These are phyloP conservation scores for Sphaerulina vaccinii DNA, from an alignment of 2,329 filamentous ascomycete species.

Conservation along the genomic window DNA sequence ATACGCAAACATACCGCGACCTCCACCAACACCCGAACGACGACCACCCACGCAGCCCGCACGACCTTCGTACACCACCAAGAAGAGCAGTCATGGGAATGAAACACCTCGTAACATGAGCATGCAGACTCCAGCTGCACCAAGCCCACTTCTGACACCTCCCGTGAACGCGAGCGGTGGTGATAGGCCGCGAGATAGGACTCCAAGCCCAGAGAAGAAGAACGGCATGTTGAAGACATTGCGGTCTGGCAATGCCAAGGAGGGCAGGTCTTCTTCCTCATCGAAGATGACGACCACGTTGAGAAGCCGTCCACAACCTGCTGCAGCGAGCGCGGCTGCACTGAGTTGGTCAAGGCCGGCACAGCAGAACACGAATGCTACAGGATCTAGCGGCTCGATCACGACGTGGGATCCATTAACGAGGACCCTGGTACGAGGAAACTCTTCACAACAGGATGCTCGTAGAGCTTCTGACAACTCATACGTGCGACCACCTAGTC, in stretches of 20 bases:
- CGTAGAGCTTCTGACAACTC: slow-evolving; percentile 28
- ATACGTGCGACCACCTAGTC: slow-evolving; percentile 34
- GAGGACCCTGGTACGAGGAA: slow-evolving; percentile 29
- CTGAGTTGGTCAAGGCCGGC: slow-evolving; percentile 55
- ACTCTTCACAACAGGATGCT: slow-evolving; percentile 15
- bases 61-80: slow-evolving; percentile 47
- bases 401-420: slow-evolving; percentile 39
- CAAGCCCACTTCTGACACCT: slow-evolving; percentile 22
- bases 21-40: slow-evolving; percentile 26
- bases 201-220: slow-evolving; percentile 63
- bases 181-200: slow-evolving; percentile 47
- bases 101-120: slow-evolving; percentile 31
- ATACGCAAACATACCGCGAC: slow-evolving; percentile 78
- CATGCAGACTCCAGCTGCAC: slow-evolving; percentile 22
- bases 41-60: slow-evolving; percentile 36
- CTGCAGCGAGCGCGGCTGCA: slow-evolving; percentile 62
- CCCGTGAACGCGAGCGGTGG: slow-evolving; percentile 12
- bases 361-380: slow-evolving; percentile 1
- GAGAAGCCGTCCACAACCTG: slow-evolving; percentile 49
- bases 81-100: slow-evolving; percentile 47
- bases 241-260: slow-evolving; percentile 31
- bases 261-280: slow-evolving; percentile 34
- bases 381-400: slow-evolving; percentile 8
- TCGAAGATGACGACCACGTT: slow-evolving; percentile 48
- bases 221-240: slow-evolving; percentile 50